Base-by-base conservation (phyloP, 2,329 filamentous ascomycete genomes). In the Ophiosphaerella narmari region DNA sequence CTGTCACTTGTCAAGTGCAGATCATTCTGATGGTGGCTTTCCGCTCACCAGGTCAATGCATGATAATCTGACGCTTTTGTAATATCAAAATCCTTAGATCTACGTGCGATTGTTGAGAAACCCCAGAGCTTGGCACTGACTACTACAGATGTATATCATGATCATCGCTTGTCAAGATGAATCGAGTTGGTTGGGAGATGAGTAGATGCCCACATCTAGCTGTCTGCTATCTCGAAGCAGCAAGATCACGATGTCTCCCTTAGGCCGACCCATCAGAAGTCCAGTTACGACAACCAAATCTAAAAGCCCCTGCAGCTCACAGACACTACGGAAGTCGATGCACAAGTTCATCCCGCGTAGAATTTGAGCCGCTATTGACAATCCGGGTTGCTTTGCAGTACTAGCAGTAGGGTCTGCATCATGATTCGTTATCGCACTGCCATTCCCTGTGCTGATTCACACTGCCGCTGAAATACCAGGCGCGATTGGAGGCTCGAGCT, bases 11-110 rank as follows among this genome's bases (percentile, higher is more conserved):
- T 53, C 48, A 49, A 44, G 23, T 37, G 44, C 32, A 36, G 41
- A 43, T 43, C 41, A 2, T 16, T 31, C 33, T 24, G 14, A 42
- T 39, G 23, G 45, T 50, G 43, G 50, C 50, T 55, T 55, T 43
- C 47, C 54, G 51, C 46, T 49, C 50, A 46, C 44, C 49, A 48
- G 44, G 49, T 52, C 45, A 40, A 44, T 52, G 49, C 49, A 29
- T 36, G 43, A 21, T 36, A 23, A 32, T 52, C 43, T 48, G 45
- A 48, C 51, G 48, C 53, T 50, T 43, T 21, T 38, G 43, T 14
- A 35, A 42, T 42, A 45, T 41, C 47, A 50, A 40, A 35, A 36
- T 9, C 34, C 41, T 31, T 24, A 32, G 13, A 51, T 41, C 50
- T 50, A 56, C 50, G 53, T 54, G 53, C 43, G 33, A 29, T 14